phyloP scores from a whole-genome alignment of 1,139 yeast genomes.

The Martiniozyma asiatica region DNA sequence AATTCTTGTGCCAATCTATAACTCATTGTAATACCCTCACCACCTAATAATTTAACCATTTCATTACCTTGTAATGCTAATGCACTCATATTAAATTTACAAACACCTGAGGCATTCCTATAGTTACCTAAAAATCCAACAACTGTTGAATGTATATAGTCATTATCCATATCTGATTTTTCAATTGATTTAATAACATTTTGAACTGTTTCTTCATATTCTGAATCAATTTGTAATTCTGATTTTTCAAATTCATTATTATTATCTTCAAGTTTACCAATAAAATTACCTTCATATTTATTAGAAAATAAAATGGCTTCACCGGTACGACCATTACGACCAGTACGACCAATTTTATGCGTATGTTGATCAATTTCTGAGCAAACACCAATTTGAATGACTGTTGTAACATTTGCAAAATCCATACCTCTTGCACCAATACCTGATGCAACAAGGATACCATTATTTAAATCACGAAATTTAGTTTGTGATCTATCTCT shows the following conservation, averaged over 20 bases:
- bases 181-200: constrained; percentile 11
- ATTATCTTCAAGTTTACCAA: constrained; percentile 31
- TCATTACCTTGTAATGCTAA: constrained; percentile 14
- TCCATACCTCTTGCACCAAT: constrained; percentile 97
- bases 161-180: constrained; percentile 9
- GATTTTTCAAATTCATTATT: constrained; percentile 38
- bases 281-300: constrained; percentile 36
- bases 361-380: constrained; percentile 65
- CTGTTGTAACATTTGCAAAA: constrained; percentile 75
- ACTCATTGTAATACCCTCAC: constrained; percentile 4
- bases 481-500: constrained; percentile 47
- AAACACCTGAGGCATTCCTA: constrained; percentile 18
- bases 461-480: constrained; percentile 40
- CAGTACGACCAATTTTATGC: constrained; percentile 94
- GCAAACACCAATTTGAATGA: constrained; percentile 70
- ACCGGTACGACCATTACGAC: constrained; percentile 83
- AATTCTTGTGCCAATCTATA: constrained; percentile 4
- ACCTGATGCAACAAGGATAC: constrained; percentile 72
- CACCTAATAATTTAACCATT: constrained; percentile 8
- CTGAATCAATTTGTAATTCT: constrained; percentile 18
- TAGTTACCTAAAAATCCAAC: constrained; percentile 28
- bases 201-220: constrained; percentile 27
- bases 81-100: constrained; percentile 12
- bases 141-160: constrained; percentile 19
- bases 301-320: constrained; percentile 43